phyloP scores from a whole-genome alignment of 139 green algal genomes.

The Chlorella sp. region DNA sequence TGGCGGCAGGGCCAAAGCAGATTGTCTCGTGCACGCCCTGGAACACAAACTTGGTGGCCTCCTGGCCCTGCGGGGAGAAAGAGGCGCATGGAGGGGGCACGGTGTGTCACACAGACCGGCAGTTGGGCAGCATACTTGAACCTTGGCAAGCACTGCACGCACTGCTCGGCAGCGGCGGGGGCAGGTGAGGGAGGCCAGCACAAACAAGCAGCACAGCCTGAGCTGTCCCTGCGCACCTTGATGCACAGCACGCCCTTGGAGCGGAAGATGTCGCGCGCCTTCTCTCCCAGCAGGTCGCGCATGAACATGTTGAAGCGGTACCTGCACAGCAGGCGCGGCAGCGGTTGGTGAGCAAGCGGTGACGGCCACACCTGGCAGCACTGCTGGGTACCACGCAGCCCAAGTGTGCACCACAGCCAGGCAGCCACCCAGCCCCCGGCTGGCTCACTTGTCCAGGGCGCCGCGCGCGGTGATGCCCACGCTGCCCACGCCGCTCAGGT shows the following conservation, averaged over 20 bases:
- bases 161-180: too few relatives aligned
- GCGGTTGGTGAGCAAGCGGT: too few relatives aligned
- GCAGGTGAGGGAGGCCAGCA: too few relatives aligned
- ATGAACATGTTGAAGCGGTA: slow-evolving; percentile 94
- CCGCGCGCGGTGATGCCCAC: slow-evolving; percentile 80
- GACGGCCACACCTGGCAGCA: too few relatives aligned
- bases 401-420: too few relatives aligned
- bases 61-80: slow-evolving; percentile 44
- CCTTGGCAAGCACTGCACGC: too few relatives aligned
- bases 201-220: not conserved
- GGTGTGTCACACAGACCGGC: too few relatives aligned
- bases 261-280: slow-evolving; percentile 87
- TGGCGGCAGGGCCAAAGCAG: slow-evolving; percentile 73
- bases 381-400: too few relatives aligned
- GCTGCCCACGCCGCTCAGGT: slow-evolving; percentile 71
- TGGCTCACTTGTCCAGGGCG: slow-evolving; percentile 61
- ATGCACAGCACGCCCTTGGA: slow-evolving; percentile 87
- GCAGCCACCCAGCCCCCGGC: not conserved
- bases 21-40: slow-evolving; percentile 91
- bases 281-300: slow-evolving; percentile 78
- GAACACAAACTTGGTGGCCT: slow-evolving; percentile 86
- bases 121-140: too few relatives aligned
- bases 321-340: slow-evolving; percentile 21
- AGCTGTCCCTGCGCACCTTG: slow-evolving; percentile 57
- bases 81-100: too few relatives aligned